Conservation (phyloP, 805 yeast genomes). For the Metschnikowia noctiluminum region DNA sequence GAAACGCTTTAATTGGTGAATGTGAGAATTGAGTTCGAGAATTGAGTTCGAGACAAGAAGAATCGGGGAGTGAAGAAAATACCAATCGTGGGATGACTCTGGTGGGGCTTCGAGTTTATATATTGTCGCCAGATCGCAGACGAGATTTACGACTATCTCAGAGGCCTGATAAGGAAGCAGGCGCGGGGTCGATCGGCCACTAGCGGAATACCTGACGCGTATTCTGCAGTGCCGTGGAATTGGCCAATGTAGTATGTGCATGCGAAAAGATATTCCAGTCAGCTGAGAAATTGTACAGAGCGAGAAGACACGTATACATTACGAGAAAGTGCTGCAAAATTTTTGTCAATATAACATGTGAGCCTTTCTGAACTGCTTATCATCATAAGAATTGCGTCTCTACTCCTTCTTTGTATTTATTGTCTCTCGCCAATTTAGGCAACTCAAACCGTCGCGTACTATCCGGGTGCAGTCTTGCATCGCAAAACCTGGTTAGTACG, state of each 20-base stretch:
- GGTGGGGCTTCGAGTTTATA: background rate
- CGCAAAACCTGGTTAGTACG: background rate
- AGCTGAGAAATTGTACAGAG: no score
- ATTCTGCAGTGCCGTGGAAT: no score
- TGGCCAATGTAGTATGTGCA: conserved; percentile 1
- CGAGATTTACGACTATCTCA: no score
- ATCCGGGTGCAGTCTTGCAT: background rate
- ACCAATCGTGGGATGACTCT: background rate
- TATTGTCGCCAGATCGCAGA: background rate
- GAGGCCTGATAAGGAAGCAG: conserved; percentile 1
- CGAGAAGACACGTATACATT: no score
- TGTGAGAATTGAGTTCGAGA: no score
- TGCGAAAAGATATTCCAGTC: background rate
- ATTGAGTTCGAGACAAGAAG: no score
- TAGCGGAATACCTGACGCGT: background rate
- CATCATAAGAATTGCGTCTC: no score
- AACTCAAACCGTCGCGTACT: background rate
- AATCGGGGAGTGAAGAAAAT: background rate
- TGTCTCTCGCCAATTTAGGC: background rate
- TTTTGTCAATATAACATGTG: no score
- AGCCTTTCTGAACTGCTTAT: no score
- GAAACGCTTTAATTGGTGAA: no score
- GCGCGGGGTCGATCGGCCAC: background rate
- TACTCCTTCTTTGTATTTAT: no score
- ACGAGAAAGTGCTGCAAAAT: no score